Base-by-base conservation (phyloP, 352 stramenopile genomes). In the Phytopythium boreale region DNA sequence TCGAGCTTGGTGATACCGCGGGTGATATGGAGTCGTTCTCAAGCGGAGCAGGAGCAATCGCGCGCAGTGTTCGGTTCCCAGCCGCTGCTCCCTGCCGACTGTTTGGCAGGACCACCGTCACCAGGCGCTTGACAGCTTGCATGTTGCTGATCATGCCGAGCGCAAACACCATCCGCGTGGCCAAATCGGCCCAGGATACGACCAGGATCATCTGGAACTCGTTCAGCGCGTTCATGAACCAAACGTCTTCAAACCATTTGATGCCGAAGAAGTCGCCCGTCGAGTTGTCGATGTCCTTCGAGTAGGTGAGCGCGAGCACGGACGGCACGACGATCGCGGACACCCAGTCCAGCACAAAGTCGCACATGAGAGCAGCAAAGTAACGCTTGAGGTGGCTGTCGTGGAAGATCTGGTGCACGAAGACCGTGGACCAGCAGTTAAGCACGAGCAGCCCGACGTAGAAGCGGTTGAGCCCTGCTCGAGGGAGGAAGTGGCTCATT, bases 171-270 rank as follows among this genome's bases (percentile, higher is more conserved):
- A 67, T 68, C 14, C 60, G 66, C 0, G 63, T 75, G 0, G 68
- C 27, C 24, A 71, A 61, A 55, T 82, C 69, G 6, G 47, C 58
- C 59, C 72, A 74, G 0, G 69, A 79, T 7, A 60, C 41, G 2
- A 79, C 55, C 2, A 82, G 44, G 14, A 79, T 69, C 17, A 76
- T 59, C 20, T 71, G 76, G 26, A 79, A 69, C 36, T 77, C 74
- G 43, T 69, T 79, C 56, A 66, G 70, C 29, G 67, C 56, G 24
- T 76, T 68, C 4, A 72, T 58, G 8, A 77, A 59, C 74, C 71
- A 82, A 12, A 47, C 56, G 56, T 74, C 70, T 49, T 74, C 52
- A 47, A 75, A 80, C 59, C 67, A 75, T 12, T 63, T 63, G 1
- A 64, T 24, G 4, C 65, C 50, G 43, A 62, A 67, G 37, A 73